Evolutionary conservation across 306 rosid genomes (phyloP), one percentile per base, ranked within the genome.

Genomic region (Acacia melanoxylon): DNA sequence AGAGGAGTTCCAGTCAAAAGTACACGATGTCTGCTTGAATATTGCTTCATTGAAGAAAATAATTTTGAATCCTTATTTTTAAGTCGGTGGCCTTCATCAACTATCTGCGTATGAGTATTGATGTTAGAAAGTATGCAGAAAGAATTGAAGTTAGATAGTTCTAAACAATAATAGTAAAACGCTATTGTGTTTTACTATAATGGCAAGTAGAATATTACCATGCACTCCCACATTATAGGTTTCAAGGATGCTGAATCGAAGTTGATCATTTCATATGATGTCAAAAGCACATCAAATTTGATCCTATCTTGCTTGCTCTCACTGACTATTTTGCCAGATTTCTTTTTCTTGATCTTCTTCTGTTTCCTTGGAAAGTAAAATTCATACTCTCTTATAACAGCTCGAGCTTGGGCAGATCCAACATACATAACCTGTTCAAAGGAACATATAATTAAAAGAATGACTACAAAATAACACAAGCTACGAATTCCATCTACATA

Each of bases 1-100:
- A 96, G 98, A 75, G 99, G 99, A 89, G 99, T 96, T 84, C 99
- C 99, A 42, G 99, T 96, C 92, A 96, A 86, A 86, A 96, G 97
- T 74, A 90, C 89, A 16, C 97, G 98, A 86, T 92, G 99, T 75
- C 88, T 87, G 85, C 87, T 90, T 46, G 80, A 82, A 83, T 90
- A 96, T 84, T 96, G 99, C 89, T 92, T 92, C 87, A 96, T 52
- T 66, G 94, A 92, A 87, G 98, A 93, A 89, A 96, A 96, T 63
- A 96, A 89, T 78, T 96, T 96, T 75, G 99, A 96, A 86, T 96
- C 99, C 88, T 96, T 96, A 81, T 96, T 96, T 78, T 96, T 96
- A 2, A 96, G 97, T 78, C 99, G 99, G 83, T 96, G 99, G 37
- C 99, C 99, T 92, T 96, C 99, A 86, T 96, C 98, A 79, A 96